Base-by-base conservation (phyloP, 2,329 filamentous ascomycete species). In the Trichothecium sympodiale region DNA sequence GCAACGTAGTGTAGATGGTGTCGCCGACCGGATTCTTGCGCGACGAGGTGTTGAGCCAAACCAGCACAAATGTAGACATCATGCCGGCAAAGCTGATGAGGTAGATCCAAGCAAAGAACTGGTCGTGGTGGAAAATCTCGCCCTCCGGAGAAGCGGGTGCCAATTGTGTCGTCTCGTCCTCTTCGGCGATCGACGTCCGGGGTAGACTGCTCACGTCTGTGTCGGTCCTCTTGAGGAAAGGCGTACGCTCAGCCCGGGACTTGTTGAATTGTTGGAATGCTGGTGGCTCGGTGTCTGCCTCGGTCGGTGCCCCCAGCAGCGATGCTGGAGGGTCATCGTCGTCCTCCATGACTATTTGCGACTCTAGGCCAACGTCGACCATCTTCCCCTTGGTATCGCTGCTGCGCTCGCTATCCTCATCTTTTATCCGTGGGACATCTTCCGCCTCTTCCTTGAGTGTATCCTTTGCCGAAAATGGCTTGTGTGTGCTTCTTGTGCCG, bases 51-150 rank as follows among this genome's bases (percentile, higher is more conserved):
- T 96, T 86, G 29, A 98, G 69, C 66, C 83, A 93, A 17, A 94
- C 82, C 12, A 98, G 69, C 43, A 94, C 78, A 49, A 87, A 93
- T 1, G 87, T 89, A 10, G 89, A 83, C 49, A 96, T 74, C 51
- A 96, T 73, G 28, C 81, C 82, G 31, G 84, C 87, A 36, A 94
- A 63, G 25, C 78, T 78, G 48, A 96, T 91, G 33, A 94, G 62
- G 55, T 88, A 98, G 30, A 95, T 69, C 60, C 85, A 88, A 4
- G 83, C 85, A 69, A 91, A 98, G 60, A 96, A 94, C 5, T 80
- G 69, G 56, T 98, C 91, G 55, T 96, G 86, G 34, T 74, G 71
- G 40, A 86, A 86, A 16, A 83, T 71, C 50, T 88, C 81, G 34
- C 71, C 69, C 29, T 78, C 70, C 4, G 74, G 65, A 2, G 38